These are phyloP conservation scores for Rhizopus arrhizus DNA, from an alignment of 371 early-diverging fungal genomes.

Conservation along the genomic window DNA sequence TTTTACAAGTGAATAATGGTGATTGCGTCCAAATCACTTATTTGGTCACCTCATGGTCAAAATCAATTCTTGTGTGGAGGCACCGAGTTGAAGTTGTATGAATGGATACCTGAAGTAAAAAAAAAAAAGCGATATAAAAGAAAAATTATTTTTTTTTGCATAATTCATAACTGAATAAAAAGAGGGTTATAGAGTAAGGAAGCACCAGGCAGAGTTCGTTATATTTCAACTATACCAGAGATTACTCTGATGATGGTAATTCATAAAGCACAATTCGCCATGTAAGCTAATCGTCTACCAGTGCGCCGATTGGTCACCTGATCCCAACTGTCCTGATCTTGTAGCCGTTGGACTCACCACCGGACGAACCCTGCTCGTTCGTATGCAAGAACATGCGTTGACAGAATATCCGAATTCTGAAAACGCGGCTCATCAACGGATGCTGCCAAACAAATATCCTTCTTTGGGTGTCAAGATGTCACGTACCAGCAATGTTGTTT, in stretches of 20 bases:
- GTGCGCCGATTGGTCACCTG: slow-evolving; percentile 82
- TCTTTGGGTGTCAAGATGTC: slow-evolving; percentile 60
- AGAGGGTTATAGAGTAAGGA: slow-evolving; percentile 44
- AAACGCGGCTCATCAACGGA: slow-evolving; percentile 18
- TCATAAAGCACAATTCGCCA: not conserved
- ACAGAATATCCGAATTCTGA: slow-evolving; percentile 31
- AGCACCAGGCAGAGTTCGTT: slow-evolving; percentile 50
- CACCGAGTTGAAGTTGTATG: slow-evolving; percentile 67
- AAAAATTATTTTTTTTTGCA: not conserved
- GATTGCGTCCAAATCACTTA: slow-evolving; percentile 44
- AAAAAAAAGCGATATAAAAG: not conserved
- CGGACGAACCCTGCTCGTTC: slow-evolving; percentile 65
- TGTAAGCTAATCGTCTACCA: slow-evolving; percentile 19
- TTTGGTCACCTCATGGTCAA: slow-evolving; percentile 70
- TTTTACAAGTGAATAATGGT: slow-evolving; percentile 19
- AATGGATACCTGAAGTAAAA: slow-evolving; percentile 64
- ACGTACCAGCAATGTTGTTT: slow-evolving; percentile 74
- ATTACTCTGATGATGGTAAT: slow-evolving; percentile 65
- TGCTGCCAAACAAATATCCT: slow-evolving; percentile 49
- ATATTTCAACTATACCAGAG: slow-evolving; percentile 65
- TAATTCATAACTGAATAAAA: slow-evolving; percentile 3
- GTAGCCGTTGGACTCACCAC: slow-evolving; percentile 75
- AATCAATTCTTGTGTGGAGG: slow-evolving; percentile 70
- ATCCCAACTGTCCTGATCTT: slow-evolving; percentile 63
- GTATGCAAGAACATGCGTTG: slow-evolving; percentile 53